Evolutionary conservation across 768 basidiomycete species (phyloP), one percentile per base, ranked within the genome.

Genomic region (Panaeolus papilionaceus): DNA sequence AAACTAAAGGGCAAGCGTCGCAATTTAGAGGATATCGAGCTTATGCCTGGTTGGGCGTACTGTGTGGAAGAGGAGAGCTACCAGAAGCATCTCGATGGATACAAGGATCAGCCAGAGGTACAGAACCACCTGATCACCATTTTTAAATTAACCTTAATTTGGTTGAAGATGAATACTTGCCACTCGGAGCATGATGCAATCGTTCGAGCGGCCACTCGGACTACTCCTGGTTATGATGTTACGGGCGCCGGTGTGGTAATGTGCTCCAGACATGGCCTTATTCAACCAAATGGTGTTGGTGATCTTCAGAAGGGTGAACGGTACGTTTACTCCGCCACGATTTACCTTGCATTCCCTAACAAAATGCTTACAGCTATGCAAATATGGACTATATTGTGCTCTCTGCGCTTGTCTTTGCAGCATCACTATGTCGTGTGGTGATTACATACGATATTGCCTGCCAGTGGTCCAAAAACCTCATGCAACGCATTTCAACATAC

Each of bases 241-340:
- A 44, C 47, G 9, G 68, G 72, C 0, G 38, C 72, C 0, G 69
- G 44, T 2, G 18, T 71, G 4, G 68, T 68, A 0, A 18, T 73
- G 1, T 73, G 75, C 49, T 66, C 75, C 10, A 37, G 72, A 2
- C 75, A 75, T 65, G 28, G 18, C 9, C 39, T 74, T 3, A 61
- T 74, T 3, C 67, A 71, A 0, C 63, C 51, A 33, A 71, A 71
- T 65, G 70, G 72, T 0, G 69, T 66, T 0, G 75, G 72, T 0
- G 73, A 76, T 63, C 54, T 76, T 6, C 71, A 72, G 49, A 75
- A 74, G 62, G 73, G 73, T 1, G 73, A 72, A 66, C 47, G n/a
- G 73, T 71, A 33, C 37, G 69, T n/a, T 63, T 42, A 47, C 20
- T 33, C 18, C 18, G 33, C 20, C 10, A 42, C 40, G 11, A 42